Conservation (phyloP, 2,329 filamentous ascomycete genomes). For the Neodidymelliopsis sp. region DNA sequence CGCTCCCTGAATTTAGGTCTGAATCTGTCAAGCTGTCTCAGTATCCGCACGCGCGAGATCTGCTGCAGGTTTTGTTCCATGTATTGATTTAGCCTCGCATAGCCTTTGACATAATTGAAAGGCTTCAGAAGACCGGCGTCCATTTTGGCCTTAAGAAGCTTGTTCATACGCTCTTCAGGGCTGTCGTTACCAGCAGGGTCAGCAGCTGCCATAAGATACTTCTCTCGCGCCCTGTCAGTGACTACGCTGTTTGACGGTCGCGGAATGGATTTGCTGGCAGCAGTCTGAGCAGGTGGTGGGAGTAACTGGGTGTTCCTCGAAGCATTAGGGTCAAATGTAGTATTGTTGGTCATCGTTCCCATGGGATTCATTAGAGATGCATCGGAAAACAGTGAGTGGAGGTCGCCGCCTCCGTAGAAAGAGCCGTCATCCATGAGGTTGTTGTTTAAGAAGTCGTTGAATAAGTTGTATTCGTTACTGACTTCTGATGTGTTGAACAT, state of each 20-base stretch:
- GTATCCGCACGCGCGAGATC: slow-evolving; percentile 85
- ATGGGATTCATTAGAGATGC: slow-evolving; percentile 60
- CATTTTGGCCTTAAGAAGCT: slow-evolving; percentile 92
- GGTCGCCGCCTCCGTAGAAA: slow-evolving; percentile 53
- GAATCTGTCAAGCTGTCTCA: slow-evolving; percentile 90
- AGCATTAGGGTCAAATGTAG: slow-evolving; percentile 51
- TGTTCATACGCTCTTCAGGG: slow-evolving; percentile 94
- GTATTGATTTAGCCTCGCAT: slow-evolving; percentile 86
- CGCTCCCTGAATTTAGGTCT: slow-evolving; percentile 95
- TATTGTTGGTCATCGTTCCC: slow-evolving; percentile 47
- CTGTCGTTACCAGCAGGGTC: slow-evolving; percentile 86
- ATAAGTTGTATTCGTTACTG: slow-evolving; percentile 93
- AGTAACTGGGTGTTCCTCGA: slow-evolving; percentile 55
- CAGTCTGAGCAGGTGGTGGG: slow-evolving; percentile 52
- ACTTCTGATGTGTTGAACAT: slow-evolving; percentile 96
- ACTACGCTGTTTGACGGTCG: slow-evolving; percentile 68
- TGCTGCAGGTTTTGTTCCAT: slow-evolving; percentile 88
- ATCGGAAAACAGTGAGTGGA: slow-evolving; percentile 65
- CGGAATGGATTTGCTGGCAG: slow-evolving; percentile 63
- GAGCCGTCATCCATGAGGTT: slow-evolving; percentile 78
- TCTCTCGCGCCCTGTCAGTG: slow-evolving; percentile 77
- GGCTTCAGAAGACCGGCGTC: slow-evolving; percentile 93
- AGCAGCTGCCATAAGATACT: slow-evolving; percentile 94
- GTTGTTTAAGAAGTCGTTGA: slow-evolving; percentile 95
- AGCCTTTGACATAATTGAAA: slow-evolving; percentile 98